phyloP scores from a whole-genome alignment of 495 filamentous ascomycete genomes.

The Evansstolkia leycettana region DNA sequence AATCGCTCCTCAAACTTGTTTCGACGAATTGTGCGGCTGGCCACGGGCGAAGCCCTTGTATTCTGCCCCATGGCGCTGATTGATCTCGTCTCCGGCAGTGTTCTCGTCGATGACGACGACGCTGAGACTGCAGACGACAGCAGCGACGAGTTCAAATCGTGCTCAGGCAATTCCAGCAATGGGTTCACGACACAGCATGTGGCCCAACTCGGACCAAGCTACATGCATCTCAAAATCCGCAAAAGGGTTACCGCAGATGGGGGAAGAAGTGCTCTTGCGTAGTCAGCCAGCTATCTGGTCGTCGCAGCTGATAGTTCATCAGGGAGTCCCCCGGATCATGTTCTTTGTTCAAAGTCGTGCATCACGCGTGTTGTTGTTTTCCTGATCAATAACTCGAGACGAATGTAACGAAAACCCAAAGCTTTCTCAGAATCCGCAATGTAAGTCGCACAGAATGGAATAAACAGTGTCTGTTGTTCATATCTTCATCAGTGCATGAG shows the following conservation, averaged over 20 bases:
- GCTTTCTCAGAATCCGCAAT: too few relatives aligned
- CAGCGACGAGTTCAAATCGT: neutral
- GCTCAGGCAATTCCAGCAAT: neutral
- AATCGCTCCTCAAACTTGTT: slow-evolving; percentile 16
- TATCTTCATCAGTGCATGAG: too few relatives aligned
- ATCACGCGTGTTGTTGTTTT: too few relatives aligned
- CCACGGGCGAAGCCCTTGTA: slow-evolving; percentile 45
- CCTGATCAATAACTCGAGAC: too few relatives aligned
- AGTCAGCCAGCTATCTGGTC: neutral
- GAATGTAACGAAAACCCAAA: too few relatives aligned
- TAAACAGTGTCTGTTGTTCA: too few relatives aligned
- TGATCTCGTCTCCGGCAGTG: slow-evolving; percentile 9
- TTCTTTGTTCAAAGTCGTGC: too few relatives aligned
- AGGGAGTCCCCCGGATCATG: too few relatives aligned
- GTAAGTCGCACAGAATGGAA: too few relatives aligned
- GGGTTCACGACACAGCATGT: neutral
- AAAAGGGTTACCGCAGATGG: slow-evolving; percentile 12
- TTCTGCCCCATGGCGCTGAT: slow-evolving; percentile 47
- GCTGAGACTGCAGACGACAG: neutral
- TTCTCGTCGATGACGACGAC: neutral
- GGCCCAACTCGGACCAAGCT: slow-evolving; percentile 5
- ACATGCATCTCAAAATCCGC: slow-evolving; percentile 9
- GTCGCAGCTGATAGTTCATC: slow-evolving; percentile 1
- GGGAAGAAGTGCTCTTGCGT: slow-evolving; percentile 9
- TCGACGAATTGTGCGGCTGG: slow-evolving; percentile 39